phyloP scores from a whole-genome alignment of 2,329 filamentous ascomycete species.

The Neurospora sp. region DNA sequence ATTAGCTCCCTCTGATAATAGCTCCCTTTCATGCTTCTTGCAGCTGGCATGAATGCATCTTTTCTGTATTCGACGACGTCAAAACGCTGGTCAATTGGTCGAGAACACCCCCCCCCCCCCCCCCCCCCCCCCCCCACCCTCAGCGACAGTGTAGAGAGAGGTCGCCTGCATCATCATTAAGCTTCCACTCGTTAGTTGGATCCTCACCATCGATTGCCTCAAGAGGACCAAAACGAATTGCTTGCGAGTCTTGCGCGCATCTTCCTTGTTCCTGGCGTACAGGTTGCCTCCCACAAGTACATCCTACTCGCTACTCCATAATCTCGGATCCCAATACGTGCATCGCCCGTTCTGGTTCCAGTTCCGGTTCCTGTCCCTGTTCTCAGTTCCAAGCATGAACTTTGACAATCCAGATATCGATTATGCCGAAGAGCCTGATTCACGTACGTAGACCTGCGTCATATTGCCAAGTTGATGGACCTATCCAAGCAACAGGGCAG shows the following conservation, averaged over 20 bases:
- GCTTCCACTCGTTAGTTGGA: background rate
- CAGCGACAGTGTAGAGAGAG: background rate
- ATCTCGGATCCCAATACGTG: background rate
- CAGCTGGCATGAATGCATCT: background rate
- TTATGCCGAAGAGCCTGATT: conserved; percentile 24
- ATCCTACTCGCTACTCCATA: background rate
- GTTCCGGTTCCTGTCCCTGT: background rate
- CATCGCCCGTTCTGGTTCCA: background rate
- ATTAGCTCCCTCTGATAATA: background rate
- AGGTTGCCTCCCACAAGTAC: background rate
- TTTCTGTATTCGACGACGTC: background rate
- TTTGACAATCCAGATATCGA: conserved; percentile 27
- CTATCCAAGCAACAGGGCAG: background rate
- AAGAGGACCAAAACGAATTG: background rate
- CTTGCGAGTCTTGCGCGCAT: conserved; percentile 5
- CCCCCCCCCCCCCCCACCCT: too few relatives aligned
- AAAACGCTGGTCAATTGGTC: background rate
- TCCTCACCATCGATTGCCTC: background rate
- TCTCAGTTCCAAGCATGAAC: conserved; percentile 25
- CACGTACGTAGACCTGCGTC: conserved; percentile 20
- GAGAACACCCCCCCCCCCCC: too few relatives aligned
- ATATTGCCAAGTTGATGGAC: conserved; percentile 3
- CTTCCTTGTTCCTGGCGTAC: background rate
- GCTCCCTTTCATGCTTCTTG: background rate
- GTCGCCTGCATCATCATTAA: background rate